Conservation (phyloP, 805 yeast species). For the Saccharomycopsis fibuligera region DNA sequence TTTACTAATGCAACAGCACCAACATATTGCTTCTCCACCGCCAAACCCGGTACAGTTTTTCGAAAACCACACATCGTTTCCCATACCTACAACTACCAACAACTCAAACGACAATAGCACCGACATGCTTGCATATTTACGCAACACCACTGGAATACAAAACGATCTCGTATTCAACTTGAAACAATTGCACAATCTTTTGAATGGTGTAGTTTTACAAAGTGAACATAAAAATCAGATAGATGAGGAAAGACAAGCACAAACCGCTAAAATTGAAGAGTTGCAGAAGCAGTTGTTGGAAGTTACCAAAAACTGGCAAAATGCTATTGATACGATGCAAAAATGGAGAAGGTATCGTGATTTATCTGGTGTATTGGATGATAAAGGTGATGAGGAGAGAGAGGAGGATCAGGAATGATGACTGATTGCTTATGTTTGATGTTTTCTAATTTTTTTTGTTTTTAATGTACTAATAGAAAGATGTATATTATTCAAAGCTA, state of each 20-base stretch:
- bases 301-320: constrained; percentile 25
- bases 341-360: constrained; percentile 22
- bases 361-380: no score
- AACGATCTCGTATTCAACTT: neutral
- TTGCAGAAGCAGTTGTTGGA: constrained; percentile 22
- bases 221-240: neutral
- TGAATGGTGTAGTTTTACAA: neutral
- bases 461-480: no score
- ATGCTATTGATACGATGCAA: constrained; percentile 26
- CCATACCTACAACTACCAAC: neutral
- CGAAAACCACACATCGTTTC: neutral
- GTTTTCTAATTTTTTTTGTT: no score
- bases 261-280: constrained; percentile 16
- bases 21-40: no score
- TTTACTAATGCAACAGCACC: neutral
- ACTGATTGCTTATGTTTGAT: no score
- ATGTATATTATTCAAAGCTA: no score
- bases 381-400: no score
- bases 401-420: no score
- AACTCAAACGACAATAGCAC: neutral
- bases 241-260: constrained; percentile 14
- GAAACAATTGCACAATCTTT: neutral
- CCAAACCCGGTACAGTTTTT: constrained; percentile 7
- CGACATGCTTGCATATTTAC: neutral
- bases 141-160: neutral